These are phyloP conservation scores for Abelmoschus esculentus DNA, from an alignment of 345 rosid genomes.

Conservation along the genomic window DNA sequence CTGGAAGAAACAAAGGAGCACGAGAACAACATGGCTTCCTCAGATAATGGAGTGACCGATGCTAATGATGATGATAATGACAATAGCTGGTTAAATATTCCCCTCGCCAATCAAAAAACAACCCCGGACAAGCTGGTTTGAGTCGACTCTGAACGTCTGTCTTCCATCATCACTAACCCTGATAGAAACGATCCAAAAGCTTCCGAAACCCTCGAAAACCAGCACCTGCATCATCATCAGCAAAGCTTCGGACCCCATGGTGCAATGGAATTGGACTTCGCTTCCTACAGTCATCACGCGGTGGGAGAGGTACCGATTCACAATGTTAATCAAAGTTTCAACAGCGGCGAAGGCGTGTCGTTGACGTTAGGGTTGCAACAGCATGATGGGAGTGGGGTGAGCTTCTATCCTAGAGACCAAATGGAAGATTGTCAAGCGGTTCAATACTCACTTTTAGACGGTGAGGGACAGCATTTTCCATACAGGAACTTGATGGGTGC, in stretches of 20 bases:
- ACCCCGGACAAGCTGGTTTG: constrained; percentile 50
- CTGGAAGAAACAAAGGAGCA: constrained; percentile 73
- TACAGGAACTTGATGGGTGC: constrained; percentile 94
- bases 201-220: constrained; percentile 23
- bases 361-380: constrained; percentile 93
- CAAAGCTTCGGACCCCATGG: constrained; percentile 34
- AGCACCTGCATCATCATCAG: constrained; percentile 14
- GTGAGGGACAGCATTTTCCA: constrained; percentile 78
- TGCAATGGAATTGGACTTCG: constrained; percentile 48
- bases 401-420: constrained; percentile 73
- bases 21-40: constrained; percentile 35
- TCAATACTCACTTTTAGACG: constrained; percentile 76
- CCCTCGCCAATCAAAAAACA: constrained; percentile 53
- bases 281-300: constrained; percentile 30
- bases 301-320: constrained; percentile 30
- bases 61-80: constrained; percentile 40
- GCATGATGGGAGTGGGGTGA: constrained; percentile 56
- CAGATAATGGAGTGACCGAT: constrained; percentile 28
- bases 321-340: constrained; percentile 23
- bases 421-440: constrained; percentile 65
- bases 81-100: constrained; percentile 20
- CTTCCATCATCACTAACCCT: constrained; percentile 61
- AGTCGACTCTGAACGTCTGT: constrained; percentile 80
- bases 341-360: constrained; percentile 61
- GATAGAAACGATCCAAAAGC: constrained; percentile 36